Percentiles rank a stretch among this genome's conserved stretches.
Evolutionary conservation across 768 basidiomycete genomes (phyloP).

Genomic region (Pulveroboletus sp.): DNA sequence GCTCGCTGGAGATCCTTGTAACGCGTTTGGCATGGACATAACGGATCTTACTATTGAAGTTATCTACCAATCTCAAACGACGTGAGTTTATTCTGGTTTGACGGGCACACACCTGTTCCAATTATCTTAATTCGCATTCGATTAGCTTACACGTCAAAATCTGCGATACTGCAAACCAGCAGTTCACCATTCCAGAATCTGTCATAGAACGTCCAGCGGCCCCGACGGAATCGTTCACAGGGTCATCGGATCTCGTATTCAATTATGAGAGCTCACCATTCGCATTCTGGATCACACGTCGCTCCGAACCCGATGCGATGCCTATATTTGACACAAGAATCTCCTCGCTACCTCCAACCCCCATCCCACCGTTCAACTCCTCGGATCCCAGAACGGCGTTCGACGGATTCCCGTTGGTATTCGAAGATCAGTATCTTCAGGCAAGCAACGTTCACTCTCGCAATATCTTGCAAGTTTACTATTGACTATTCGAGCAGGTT

Average conservation of each 20-base stretch:
- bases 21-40: constrained; percentile 65
- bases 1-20: constrained; percentile 56
- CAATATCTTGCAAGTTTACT: not conserved
- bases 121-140: not conserved
- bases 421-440: constrained; percentile 81
- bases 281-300: constrained; percentile 78
- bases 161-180: constrained; percentile 54
- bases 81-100: constrained; percentile 41
- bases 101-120: not conserved
- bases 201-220: constrained; percentile 44
- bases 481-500: constrained; percentile 33
- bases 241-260: constrained; percentile 63
- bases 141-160: constrained; percentile 68
- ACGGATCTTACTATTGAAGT: constrained; percentile 60
- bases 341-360: constrained; percentile 57
- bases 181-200: constrained; percentile 65
- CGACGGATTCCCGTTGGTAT: constrained; percentile 66
- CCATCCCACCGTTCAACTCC: constrained; percentile 53
- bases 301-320: constrained; percentile 47
- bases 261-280: constrained; percentile 65
- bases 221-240: constrained; percentile 33
- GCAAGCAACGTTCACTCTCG: constrained; percentile 27
- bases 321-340: constrained; percentile 73
- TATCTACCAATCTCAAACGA: constrained; percentile 58
- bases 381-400: constrained; percentile 54